Evolutionary conservation across 371 early-diverging fungal species (phyloP), one percentile per base, ranked within the genome.

Genomic region (Nematocida sp.): DNA sequence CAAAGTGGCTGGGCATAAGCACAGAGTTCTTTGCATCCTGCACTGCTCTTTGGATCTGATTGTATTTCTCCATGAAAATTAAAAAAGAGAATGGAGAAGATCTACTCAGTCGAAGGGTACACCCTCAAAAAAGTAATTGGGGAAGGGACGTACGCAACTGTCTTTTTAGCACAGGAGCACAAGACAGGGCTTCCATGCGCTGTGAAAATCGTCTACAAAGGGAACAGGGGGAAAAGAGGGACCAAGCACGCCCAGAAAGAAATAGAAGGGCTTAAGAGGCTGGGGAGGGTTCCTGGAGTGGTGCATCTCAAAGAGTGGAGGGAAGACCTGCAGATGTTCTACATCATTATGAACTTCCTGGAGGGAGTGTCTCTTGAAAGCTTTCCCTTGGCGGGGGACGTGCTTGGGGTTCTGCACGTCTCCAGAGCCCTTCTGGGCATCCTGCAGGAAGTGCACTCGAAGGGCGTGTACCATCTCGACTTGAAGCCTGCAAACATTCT

Each of bases 171-270:
- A 52, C 80, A 87, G 51, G 79, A 85, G 76, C 81, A 67, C 49
- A 82, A 85, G 27, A 81, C 83, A 7, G 84, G 85, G 13, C 82
- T 85, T 41, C 79, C 78, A 25, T 89, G 92, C 21, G 93, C 94
- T 67, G 90, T 95, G 60, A 95, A 94, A 81, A 91, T 91, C 85
- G 91, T 95, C 11, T 48, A 46, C 53, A 70, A 70, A 29, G 74
- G 74, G 31, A 37, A 46, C 32, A 8, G 46, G 17, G 48, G 64
- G 41, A 53, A 38, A n/a, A 32, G 54, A 17, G 76, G 76, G 29
- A 76, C 63, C 21, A 57, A 15, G 37, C 74, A 70, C 50, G 74
- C 74, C 2, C 11, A 38, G 36, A 70, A 70, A 36, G 74, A 70
- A 34, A 57, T 70, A 32, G 17, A 23, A 32, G 74, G 60, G 2